Conservation (phyloP, 495 filamentous ascomycete species). For the Daldinia childiae region DNA sequence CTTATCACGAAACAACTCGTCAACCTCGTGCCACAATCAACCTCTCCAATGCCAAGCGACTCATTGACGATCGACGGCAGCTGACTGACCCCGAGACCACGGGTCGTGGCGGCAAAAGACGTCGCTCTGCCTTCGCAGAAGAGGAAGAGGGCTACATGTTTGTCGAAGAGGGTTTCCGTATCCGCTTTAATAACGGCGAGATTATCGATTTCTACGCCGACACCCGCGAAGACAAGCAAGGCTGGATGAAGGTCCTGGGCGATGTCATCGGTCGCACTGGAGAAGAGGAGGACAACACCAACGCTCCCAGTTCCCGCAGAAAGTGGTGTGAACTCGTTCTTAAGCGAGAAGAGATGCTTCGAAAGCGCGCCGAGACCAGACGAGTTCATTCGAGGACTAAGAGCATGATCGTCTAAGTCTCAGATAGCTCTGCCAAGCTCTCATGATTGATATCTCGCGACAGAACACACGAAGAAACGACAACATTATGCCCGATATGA, state of each 20-base stretch:
- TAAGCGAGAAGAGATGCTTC: slow-evolving; percentile 61
- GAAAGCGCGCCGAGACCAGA: slow-evolving; percentile 51
- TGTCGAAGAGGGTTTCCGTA: slow-evolving; percentile 97
- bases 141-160: slow-evolving; percentile 99
- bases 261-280: slow-evolving; percentile 78
- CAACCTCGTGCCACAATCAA: slow-evolving; percentile 98
- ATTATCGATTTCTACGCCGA: slow-evolving; percentile 99
- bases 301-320: slow-evolving; percentile 53
- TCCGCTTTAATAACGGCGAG: slow-evolving; percentile 97
- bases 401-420: slow-evolving; percentile 59
- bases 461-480: slow-evolving; percentile 39
- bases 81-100: slow-evolving; percentile 81
- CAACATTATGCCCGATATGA: slow-evolving; percentile 32
- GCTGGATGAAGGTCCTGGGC: slow-evolving; percentile 91
- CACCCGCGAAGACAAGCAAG: slow-evolving; percentile 81
- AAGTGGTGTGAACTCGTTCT: slow-evolving; percentile 91
- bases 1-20: slow-evolving; percentile 93
- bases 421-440: slow-evolving; percentile 17
- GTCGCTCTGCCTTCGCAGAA: slow-evolving; percentile 95
- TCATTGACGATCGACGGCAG: slow-evolving; percentile 91
- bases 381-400: slow-evolving; percentile 63
- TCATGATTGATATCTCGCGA: slow-evolving; percentile 21
- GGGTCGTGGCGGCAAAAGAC: slow-evolving; percentile 76
- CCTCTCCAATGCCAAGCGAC: slow-evolving; percentile 87
- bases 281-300: slow-evolving; percentile 47